A percentile compares a stretch with the other conserved stretches of the same genome.
These are phyloP conservation scores for Scalesia atractyloides DNA, from an alignment of 129 eudicot species.

Conservation along the genomic window DNA sequence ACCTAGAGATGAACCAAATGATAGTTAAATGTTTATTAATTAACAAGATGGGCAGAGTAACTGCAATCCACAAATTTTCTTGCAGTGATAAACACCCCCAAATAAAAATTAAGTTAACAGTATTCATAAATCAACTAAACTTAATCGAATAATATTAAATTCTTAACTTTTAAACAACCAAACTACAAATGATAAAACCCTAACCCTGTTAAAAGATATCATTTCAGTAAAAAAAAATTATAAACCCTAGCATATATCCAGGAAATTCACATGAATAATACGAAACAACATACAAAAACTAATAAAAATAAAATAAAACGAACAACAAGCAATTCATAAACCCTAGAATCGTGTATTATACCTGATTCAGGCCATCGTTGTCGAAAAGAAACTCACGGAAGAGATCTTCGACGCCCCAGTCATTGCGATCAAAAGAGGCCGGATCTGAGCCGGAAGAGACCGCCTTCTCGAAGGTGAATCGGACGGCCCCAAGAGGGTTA, in stretches of 20 bases:
- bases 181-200: not conserved
- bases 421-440: slow-evolving; percentile 51
- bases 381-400: slow-evolving; percentile 60
- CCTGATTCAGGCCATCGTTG: slow-evolving; percentile 58
- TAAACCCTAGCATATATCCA: too few species aligned
- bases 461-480: slow-evolving; percentile 75
- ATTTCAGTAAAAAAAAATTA: too few species aligned
- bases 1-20: slow-evolving; percentile 44
- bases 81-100: not conserved
- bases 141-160: not conserved
- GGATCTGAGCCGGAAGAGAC: slow-evolving; percentile 47
- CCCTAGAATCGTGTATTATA: slow-evolving; percentile 18
- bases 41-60: not conserved
- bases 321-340: not conserved
- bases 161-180: not conserved
- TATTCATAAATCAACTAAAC: not conserved
- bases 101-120: not conserved
- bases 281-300: too few species aligned
- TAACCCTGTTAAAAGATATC: not conserved
- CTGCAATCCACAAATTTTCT: not conserved
- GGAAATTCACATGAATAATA: too few species aligned
- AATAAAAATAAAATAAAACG: too few species aligned
- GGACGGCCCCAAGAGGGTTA: slow-evolving; percentile 91
- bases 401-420: slow-evolving; percentile 79
- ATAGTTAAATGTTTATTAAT: not conserved